These are phyloP conservation scores for Claviceps monticola DNA, from an alignment of 2,329 filamentous ascomycete genomes.

Conservation along the genomic window DNA sequence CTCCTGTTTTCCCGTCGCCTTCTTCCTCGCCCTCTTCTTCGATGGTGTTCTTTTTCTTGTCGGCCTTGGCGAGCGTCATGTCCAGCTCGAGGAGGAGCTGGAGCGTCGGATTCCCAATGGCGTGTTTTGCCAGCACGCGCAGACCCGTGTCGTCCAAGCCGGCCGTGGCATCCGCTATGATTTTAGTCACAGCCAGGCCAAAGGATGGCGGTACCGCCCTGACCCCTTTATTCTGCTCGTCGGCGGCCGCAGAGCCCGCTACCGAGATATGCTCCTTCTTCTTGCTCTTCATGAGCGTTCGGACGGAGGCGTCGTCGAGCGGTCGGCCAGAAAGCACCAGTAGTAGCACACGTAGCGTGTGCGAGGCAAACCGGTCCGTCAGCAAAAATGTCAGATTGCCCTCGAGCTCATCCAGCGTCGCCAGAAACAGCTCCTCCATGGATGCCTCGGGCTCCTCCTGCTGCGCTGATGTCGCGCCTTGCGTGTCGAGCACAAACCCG, in stretches of 20 bases:
- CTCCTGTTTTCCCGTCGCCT: background rate
- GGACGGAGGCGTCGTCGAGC: conserved; percentile 53
- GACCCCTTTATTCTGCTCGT: conserved; percentile 28
- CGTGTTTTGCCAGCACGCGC: conserved; percentile 72
- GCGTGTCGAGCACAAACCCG: conserved; percentile 29
- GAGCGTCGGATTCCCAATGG: conserved; percentile 83
- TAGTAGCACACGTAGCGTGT: conserved; percentile 74
- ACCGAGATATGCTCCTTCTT: conserved; percentile 75
- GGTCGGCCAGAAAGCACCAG: conserved; percentile 75
- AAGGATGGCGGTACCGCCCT: conserved; percentile 69
- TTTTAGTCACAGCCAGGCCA: conserved; percentile 59
- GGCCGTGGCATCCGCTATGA: conserved; percentile 63
- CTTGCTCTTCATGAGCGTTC: conserved; percentile 74
- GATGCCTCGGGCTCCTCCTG: conserved; percentile 39
- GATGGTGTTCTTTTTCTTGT: conserved; percentile 1
- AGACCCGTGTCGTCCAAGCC: conserved; percentile 68
- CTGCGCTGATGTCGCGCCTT: conserved; percentile 28
- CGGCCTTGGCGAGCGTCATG: conserved; percentile 50
- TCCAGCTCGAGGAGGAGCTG: conserved; percentile 84
- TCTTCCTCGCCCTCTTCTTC: background rate
- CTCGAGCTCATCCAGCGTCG: conserved; percentile 77
- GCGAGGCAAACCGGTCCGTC: conserved; percentile 80
- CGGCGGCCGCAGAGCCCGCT: conserved; percentile 34
- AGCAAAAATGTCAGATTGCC: conserved; percentile 70
- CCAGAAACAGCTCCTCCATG: conserved; percentile 76